A percentile compares a stretch with the other conserved stretches of the same genome.
These are phyloP conservation scores for Fusarium cicatricum DNA, from an alignment of 2,329 filamentous ascomycete species.

Conservation along the genomic window DNA sequence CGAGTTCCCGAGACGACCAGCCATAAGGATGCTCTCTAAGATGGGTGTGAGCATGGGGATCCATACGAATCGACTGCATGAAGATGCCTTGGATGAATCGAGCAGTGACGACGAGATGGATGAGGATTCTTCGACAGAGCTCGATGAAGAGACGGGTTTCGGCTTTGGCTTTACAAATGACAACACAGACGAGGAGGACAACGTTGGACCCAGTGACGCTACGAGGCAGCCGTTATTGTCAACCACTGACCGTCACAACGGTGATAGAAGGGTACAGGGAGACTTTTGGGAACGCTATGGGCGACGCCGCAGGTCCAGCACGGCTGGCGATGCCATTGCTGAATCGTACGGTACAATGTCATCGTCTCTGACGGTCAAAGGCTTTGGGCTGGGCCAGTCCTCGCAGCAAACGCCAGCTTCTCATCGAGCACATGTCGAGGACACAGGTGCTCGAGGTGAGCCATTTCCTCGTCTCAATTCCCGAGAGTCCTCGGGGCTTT, in stretches of 20 bases:
- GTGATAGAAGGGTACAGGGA: conserved; percentile 15
- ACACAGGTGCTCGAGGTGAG: conserved; percentile 22
- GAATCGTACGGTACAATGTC: conserved; percentile 48
- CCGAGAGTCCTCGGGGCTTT: conserved; percentile 13
- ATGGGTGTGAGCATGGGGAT: conserved; percentile 76
- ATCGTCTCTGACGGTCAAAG: conserved; percentile 35
- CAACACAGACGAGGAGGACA: conserved; percentile 46
- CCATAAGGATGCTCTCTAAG: conserved; percentile 58
- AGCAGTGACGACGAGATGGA: conserved; percentile 46
- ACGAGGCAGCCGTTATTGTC: conserved; percentile 37
- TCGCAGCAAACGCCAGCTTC: conserved; percentile 15
- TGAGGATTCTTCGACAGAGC: conserved; percentile 42
- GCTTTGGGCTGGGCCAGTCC: conserved; percentile 9
- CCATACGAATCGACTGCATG: conserved; percentile 75
- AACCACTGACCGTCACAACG: conserved; percentile 8
- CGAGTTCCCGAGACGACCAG: conserved; percentile 69
- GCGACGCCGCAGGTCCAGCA: conserved; percentile 21
- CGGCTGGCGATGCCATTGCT: conserved; percentile 6
- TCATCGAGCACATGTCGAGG: neutral
- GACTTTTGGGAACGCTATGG: conserved; percentile 27
- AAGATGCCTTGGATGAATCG: conserved; percentile 62
- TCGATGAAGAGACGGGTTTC: conserved; percentile 43
- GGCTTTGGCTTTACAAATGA: conserved; percentile 28
- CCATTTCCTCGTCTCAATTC: conserved; percentile 37
- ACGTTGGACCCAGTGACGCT: conserved; percentile 19